Percentiles rank a stretch among this genome's conserved stretches.
Conservation (phyloP, 768 basidiomycete genomes). For the Lactarius pseudohatsudake region DNA sequence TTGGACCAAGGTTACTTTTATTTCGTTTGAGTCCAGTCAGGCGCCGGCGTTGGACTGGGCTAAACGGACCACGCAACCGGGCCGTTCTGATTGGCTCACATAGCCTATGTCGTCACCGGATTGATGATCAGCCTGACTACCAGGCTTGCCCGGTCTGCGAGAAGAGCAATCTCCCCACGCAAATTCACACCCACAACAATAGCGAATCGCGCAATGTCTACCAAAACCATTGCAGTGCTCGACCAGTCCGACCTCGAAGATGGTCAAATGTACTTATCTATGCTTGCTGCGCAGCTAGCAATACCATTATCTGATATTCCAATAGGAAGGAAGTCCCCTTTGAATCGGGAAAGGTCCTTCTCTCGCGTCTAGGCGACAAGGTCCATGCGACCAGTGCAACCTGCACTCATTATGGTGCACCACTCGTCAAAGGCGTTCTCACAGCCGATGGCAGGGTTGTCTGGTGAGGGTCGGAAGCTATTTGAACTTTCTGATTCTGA, state of each 20-base stretch:
- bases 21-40: background rate
- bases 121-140: background rate
- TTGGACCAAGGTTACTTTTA: background rate
- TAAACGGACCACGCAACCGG: background rate
- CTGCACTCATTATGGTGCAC: slow-evolving; percentile 93
- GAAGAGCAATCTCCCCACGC: background rate
- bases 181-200: background rate
- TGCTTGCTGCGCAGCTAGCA: background rate
- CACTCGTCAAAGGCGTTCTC: slow-evolving; percentile 78
- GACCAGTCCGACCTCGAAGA: slow-evolving; percentile 48
- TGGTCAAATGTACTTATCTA: slow-evolving; percentile 50
- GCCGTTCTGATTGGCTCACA: background rate
- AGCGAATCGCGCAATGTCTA: slow-evolving; percentile 35
- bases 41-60: background rate
- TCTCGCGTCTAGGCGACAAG: slow-evolving; percentile 73
- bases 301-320: background rate
- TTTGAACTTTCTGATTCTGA: slow-evolving; percentile 12
- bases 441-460: slow-evolving; percentile 76
- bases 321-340: slow-evolving; percentile 82
- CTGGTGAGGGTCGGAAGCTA: slow-evolving; percentile 49
- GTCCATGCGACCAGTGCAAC: slow-evolving; percentile 78
- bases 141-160: background rate
- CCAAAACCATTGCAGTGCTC: slow-evolving; percentile 50
- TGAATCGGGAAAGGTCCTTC: slow-evolving; percentile 71
- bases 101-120: background rate